Percentiles rank a stretch among this genome's conserved stretches.
These are phyloP conservation scores for Kwoniella europaea DNA, from an alignment of 768 basidiomycete genomes.

Conservation along the genomic window DNA sequence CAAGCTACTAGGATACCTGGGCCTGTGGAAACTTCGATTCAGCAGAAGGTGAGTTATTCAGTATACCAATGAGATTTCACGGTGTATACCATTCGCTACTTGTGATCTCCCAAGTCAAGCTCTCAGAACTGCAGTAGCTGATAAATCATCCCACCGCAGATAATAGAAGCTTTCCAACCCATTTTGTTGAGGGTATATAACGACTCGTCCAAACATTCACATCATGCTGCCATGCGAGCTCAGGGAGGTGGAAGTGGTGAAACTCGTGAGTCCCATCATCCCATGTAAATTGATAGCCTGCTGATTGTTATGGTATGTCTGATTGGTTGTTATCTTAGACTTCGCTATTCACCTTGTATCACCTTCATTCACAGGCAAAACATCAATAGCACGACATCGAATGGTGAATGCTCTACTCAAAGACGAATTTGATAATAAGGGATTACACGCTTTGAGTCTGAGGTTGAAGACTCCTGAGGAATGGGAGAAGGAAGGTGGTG, in stretches of 20 bases:
- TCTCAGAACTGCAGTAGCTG: no score
- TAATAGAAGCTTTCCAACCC: conserved; percentile 57
- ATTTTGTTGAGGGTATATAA: conserved; percentile 57
- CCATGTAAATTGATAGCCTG: no score
- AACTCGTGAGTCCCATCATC: conserved; percentile 56
- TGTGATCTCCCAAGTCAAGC: no score
- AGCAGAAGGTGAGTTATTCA: conserved; percentile 49
- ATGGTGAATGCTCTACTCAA: conserved; percentile 60
- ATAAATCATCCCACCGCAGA: conserved; percentile 39
- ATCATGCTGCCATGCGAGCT: conserved; percentile 60
- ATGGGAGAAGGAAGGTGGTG: conserved; percentile 53
- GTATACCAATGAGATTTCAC: no score
- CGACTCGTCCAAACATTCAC: conserved; percentile 59
- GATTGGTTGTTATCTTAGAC: conserved; percentile 36
- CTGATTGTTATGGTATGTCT: no score
- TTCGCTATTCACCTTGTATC: conserved; percentile 54
- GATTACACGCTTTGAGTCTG: conserved; percentile 61
- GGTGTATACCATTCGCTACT: no score
- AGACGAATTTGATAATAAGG: conserved; percentile 59
- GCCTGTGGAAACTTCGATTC: conserved; percentile 56
- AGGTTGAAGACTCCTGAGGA: conserved; percentile 59
- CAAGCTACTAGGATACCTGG: conserved; percentile 47
- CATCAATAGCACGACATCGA: conserved; percentile 59
- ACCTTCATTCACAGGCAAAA: conserved; percentile 49
- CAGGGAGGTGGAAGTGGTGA: conserved; percentile 60